Conservation (phyloP, 768 basidiomycete genomes). For the Lactarius pseudohatsudake region DNA sequence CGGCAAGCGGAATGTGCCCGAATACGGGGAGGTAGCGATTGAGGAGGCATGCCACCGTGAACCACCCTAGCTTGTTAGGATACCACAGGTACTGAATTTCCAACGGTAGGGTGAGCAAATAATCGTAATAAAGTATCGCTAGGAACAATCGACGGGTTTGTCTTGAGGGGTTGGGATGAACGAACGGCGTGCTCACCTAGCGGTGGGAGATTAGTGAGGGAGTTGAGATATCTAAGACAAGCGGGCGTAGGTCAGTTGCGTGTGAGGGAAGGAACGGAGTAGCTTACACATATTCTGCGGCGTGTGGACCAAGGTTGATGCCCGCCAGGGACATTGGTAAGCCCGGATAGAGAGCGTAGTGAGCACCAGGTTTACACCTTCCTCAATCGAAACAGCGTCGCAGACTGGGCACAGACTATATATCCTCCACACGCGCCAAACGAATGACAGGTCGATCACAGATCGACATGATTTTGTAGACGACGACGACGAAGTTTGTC, state of each 20-base stretch:
- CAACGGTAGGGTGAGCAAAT: conserved; percentile 33
- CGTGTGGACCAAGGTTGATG: conserved; percentile 2
- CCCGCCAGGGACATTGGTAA: conserved; percentile 18
- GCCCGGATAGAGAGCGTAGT: background rate
- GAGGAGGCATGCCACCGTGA: conserved; percentile 47
- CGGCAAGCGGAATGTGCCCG: conserved; percentile 34
- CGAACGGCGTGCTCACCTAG: conserved; percentile 2
- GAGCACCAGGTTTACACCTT: background rate
- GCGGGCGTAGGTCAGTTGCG: background rate
- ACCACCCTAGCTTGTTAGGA: conserved; percentile 38
- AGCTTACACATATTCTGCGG: conserved; percentile 6
- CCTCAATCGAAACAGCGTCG: background rate
- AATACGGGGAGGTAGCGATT: conserved; percentile 51
- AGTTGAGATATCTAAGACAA: conserved; percentile 14
- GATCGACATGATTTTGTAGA: background rate
- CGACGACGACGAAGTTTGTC: background rate
- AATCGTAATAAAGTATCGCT: conserved; percentile 38
- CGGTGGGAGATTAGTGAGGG: background rate
- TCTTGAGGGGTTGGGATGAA: background rate
- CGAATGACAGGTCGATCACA: background rate
- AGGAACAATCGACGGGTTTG: background rate
- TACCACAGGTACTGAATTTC: conserved; percentile 49
- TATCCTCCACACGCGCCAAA: background rate
- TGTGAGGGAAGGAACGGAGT: background rate
- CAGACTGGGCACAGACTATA: background rate